Evolutionary conservation across 805 yeast species (phyloP).

Genomic region (Vanderwaltozyma verrucispora): DNA sequence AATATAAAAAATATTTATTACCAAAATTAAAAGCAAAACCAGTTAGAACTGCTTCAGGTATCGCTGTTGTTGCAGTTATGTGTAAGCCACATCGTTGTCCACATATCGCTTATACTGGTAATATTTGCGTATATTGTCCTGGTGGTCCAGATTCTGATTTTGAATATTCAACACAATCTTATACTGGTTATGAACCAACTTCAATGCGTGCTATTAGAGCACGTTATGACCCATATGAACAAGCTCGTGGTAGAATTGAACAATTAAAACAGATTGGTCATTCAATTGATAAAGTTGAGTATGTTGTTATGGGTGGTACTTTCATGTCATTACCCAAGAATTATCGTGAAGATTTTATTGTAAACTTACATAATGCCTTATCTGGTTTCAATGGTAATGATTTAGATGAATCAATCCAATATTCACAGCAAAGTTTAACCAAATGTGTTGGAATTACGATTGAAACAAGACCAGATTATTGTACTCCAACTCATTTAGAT

Average conservation of each 20-base stretch:
- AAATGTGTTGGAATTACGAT: constrained; percentile 98
- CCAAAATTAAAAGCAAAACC: constrained; percentile 98
- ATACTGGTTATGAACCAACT: constrained; percentile 97
- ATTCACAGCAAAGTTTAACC: constrained; percentile 88
- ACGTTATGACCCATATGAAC: constrained; percentile 96
- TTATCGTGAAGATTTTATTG: constrained; percentile 81
- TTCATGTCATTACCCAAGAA: constrained; percentile 90
- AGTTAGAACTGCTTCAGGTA: constrained; percentile 96
- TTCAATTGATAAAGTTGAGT: constrained; percentile 93
- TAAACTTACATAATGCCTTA: constrained; percentile 86
- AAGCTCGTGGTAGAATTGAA: constrained; percentile 94
- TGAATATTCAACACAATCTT: constrained; percentile 95
- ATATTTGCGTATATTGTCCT: constrained; percentile 96
- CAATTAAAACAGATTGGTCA: constrained; percentile 93
- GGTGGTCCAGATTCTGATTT: constrained; percentile 99
- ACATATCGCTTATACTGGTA: constrained; percentile 97
- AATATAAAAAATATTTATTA: constrained; percentile 77
- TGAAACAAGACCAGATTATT: constrained; percentile 97
- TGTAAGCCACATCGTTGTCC: constrained; percentile 99
- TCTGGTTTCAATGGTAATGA: constrained; percentile 85
- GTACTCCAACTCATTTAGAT: constrained; percentile 88
- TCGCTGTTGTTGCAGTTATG: constrained; percentile 99
- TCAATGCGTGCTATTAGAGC: constrained; percentile 99
- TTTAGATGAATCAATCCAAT: constrained; percentile 80
- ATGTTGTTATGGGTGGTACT: constrained; percentile 98